Base-by-base conservation (phyloP, 1,284 basidiomycete species). In the Tilletiaria anomala region DNA sequence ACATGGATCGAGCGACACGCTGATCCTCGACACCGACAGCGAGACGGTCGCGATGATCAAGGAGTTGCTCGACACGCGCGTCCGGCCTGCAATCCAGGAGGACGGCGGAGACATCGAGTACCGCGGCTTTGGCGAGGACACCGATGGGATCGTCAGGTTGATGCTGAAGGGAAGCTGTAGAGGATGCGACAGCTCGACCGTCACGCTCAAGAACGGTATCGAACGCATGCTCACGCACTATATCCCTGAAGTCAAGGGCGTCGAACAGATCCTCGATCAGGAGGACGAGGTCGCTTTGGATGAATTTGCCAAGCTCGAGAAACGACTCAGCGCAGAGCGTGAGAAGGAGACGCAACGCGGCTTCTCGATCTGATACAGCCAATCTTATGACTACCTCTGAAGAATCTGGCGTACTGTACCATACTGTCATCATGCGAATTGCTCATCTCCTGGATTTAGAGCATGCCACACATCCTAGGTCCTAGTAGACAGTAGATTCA, bases 161-260 rank as follows among this genome's bases (percentile, higher is more conserved):
- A 93, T 83, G 70, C 72, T 97, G 50, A 97, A 96, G 72, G 91
- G 91, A 17, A 89, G 84, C 62, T 97, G 91, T 70, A 73, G 91
- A 59, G 91, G 93, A 5, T 97, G 91, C 69, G 79, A 79, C 51
- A 86, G 82, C 26, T 86, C 82, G 59, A 80, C 85, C 10, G 89
- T 97, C 20, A 97, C 91, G 14, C 73, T 97, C 48, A 97, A 96
- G 74, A 79, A 76, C 15, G 88, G 89, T 3, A 91, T 94, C 31
- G 93, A 97, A 72, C 75, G 91, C 48, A 97, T 97, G 93, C 72
- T 97, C 59, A 91, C 86, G 84, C 91, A 97, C 70, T 97, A 96
- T 62, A 85, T 97, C 42, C 91, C 91, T 5, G 89, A 97, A 69
- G 91, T 97, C 23, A 82, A 91, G 68, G 79, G 78, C n/a, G 88